These are phyloP conservation scores for Cryptococcus sp. DNA, from an alignment of 1,284 basidiomycete genomes.

Conservation along the genomic window DNA sequence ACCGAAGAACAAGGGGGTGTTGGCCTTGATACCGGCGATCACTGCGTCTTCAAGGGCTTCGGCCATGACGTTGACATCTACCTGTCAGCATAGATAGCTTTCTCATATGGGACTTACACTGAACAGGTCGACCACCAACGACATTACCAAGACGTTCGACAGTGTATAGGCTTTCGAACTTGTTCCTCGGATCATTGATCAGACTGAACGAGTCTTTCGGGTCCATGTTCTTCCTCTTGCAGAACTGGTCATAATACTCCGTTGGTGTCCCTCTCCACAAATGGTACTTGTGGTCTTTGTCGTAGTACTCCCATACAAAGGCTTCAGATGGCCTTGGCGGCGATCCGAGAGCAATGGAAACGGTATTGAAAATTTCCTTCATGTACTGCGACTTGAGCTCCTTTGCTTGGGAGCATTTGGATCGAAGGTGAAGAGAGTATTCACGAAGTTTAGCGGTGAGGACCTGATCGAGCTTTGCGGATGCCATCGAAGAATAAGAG, in stretches of 20 bases:
- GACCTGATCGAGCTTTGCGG: conserved; percentile 67
- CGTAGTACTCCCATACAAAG: conserved; percentile 86
- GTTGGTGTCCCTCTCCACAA: conserved; percentile 71
- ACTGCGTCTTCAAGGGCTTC: conserved; percentile 74
- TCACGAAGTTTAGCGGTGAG: conserved; percentile 88
- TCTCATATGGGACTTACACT: conserved; percentile 56
- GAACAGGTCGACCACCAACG: conserved; percentile 75
- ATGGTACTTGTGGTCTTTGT: conserved; percentile 70
- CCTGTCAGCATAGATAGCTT: neutral
- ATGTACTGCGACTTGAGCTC: conserved; percentile 75
- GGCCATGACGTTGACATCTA: conserved; percentile 85
- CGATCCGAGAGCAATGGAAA: conserved; percentile 79
- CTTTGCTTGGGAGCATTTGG: conserved; percentile 1
- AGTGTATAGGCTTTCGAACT: conserved; percentile 77
- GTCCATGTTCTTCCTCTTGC: conserved; percentile 36
- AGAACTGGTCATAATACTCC: conserved; percentile 62
- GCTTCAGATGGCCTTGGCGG: conserved; percentile 67
- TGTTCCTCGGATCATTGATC: conserved; percentile 90
- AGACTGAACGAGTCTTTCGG: conserved; percentile 73
- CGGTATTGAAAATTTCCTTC: conserved; percentile 78
- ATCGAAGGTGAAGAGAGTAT: conserved; percentile 74
- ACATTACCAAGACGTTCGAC: conserved; percentile 90
- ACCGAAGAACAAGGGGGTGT: conserved; percentile 89
- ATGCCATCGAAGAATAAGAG: conserved; percentile 72
- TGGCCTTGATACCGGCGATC: conserved; percentile 80